Base-by-base conservation (phyloP, 2,329 filamentous ascomycete genomes). In the Botryotinia calthae region DNA sequence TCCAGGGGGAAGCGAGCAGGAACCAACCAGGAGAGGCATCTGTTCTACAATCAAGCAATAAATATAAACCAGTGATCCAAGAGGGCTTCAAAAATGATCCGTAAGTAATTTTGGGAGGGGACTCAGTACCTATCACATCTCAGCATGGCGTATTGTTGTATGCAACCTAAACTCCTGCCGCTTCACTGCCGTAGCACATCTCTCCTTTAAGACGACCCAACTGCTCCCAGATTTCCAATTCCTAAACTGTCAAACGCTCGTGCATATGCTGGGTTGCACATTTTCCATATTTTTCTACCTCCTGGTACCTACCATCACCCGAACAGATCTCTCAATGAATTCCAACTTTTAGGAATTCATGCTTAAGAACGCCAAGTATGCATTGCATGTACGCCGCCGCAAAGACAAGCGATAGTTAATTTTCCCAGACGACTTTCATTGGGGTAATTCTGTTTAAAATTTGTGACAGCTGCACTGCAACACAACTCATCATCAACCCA, bases 231-330 rank as follows among this genome's bases (percentile, higher is more conserved):
- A 31, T 64, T 64, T 42, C 51, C 54, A 61, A 46, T n/a, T 62
- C 68, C 56, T 42, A 63, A 40, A 28, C 37, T 58, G 46, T 58
- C 46, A 71, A 71, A 71, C 70, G 70, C 37, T 71, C 28, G 40
- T 71, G 70, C 70, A 71, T 67, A 66, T 71, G 51, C 62, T 31
- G 70, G 37, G 61, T 71, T 31, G 31, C 44, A 54, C 59, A 51
- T 34, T 31, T 71, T 16, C 69, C 22, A 65, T n/a, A 12, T 37
- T 34, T 62, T 28, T 7, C n/a, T 44, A 16, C 58, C 16, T 31
- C 25, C 16, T 34, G 22, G 61, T 62, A 70, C 28, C 56, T 10
- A 46, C 59, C 28, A 64, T 46, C n/a, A 66, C 56, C n/a, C 37
- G 37, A 51, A 65, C n/a, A 37, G 61, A 31, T 65, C 37, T 31